Conservation (phyloP, 257 asterid genomes). For the Scutellaria barbata region DNA sequence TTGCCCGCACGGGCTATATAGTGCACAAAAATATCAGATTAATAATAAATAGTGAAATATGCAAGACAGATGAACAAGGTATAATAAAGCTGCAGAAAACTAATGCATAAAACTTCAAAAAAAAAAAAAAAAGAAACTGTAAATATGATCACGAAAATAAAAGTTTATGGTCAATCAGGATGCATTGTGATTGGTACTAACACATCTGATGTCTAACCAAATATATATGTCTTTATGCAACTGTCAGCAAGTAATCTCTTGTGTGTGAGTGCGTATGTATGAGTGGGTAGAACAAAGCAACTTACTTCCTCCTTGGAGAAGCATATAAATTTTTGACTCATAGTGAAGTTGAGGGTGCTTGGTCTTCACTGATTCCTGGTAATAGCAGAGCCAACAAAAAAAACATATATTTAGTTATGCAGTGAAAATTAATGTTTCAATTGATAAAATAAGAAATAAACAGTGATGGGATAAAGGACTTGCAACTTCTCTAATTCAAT, state of each 20-base stretch:
- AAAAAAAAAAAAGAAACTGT: background rate
- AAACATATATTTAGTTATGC: background rate
- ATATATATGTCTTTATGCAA: background rate
- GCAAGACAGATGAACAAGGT: background rate
- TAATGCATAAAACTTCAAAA: background rate
- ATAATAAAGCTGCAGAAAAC: slow-evolving; percentile 6
- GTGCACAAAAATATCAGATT: background rate
- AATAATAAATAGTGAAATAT: background rate
- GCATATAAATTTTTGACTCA: slow-evolving; percentile 86
- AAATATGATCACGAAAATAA: slow-evolving; percentile 17
- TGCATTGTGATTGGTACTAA: background rate
- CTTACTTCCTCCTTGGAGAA: slow-evolving; percentile 98
- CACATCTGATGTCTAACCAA: slow-evolving; percentile 12
- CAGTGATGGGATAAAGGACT: background rate
- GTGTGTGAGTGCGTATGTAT: background rate
- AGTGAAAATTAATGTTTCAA: background rate
- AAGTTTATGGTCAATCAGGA: slow-evolving; percentile 18
- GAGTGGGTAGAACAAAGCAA: background rate
- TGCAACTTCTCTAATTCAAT: slow-evolving; percentile 22
- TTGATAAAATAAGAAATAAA: slow-evolving; percentile 16
- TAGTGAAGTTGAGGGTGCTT: slow-evolving; percentile 98
- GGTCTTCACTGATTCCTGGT: slow-evolving; percentile 84
- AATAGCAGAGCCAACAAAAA: slow-evolving; percentile 25
- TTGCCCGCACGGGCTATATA: background rate
- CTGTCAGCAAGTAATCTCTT: slow-evolving; percentile 4